Evolutionary conservation across 306 rosid species (phyloP).

Genomic region (Betula pendula): DNA sequence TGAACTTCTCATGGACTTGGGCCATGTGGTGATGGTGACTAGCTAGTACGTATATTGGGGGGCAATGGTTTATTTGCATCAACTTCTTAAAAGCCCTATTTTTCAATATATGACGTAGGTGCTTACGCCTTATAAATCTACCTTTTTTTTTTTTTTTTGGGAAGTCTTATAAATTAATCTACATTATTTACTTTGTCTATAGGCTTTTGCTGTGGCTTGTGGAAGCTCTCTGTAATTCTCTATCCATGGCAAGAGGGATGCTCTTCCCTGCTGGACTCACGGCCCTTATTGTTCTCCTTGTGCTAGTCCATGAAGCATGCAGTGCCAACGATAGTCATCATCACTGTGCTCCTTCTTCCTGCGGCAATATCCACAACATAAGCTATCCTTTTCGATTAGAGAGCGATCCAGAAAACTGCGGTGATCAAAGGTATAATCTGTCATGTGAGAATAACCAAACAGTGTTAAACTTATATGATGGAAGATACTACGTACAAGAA

Average conservation of each 20-base stretch:
- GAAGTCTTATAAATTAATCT: no score
- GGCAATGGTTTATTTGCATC: no score
- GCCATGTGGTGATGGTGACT: no score
- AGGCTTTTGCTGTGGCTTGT: not conserved
- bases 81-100: no score
- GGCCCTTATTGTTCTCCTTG: not conserved
- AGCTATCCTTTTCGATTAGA: conserved; percentile 29
- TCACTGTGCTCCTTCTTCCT: conserved; percentile 11
- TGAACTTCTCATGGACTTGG: no score
- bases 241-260: not conserved
- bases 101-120: no score
- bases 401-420: not conserved
- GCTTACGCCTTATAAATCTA: no score
- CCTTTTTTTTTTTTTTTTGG: no score
- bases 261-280: not conserved
- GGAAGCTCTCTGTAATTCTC: not conserved
- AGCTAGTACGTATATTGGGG: no score
- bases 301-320: not conserved
- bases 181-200: no score
- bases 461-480: not conserved
- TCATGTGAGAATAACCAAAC: conserved; percentile 32
- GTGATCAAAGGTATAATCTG: not conserved
- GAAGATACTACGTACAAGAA: conserved; percentile 22
- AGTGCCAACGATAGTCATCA: not conserved
- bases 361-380: conserved; percentile 24